A percentile compares a stretch with the other conserved stretches of the same genome.
These are phyloP conservation scores for Linnemannia hyalina DNA, from an alignment of 192 early-diverging fungal genomes.

Conservation along the genomic window DNA sequence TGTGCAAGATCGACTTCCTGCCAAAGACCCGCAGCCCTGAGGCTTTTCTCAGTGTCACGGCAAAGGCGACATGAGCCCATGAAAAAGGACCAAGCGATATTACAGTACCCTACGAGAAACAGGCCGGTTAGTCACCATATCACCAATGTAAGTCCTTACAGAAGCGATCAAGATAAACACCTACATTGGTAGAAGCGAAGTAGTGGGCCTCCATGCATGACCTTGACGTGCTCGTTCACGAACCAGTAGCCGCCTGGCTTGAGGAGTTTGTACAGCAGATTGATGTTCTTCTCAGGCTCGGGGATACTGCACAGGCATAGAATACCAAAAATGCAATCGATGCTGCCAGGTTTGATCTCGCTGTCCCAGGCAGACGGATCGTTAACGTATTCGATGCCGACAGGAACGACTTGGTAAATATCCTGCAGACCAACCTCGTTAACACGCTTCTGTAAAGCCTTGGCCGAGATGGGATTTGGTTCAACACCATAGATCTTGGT, in stretches of 20 bases:
- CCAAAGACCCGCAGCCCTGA: slow-evolving; percentile 5
- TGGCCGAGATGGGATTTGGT: slow-evolving; percentile 17
- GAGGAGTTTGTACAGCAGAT: slow-evolving; percentile 8
- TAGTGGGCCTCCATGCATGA: not conserved
- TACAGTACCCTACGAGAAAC: slow-evolving; percentile 9
- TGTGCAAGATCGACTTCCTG: slow-evolving; percentile 14
- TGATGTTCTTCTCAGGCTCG: slow-evolving; percentile 13
- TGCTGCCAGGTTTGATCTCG: slow-evolving; percentile 10
- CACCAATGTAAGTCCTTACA: not conserved
- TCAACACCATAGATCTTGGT: slow-evolving; percentile 22
- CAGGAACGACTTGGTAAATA: slow-evolving; percentile 16
- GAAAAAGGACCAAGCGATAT: not conserved
- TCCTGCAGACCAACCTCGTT: slow-evolving; percentile 11
- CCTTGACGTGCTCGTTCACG: slow-evolving; percentile 15
- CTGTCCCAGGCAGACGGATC: slow-evolving; percentile 6
- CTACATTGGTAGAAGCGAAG: slow-evolving; percentile 14
- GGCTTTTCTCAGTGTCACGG: slow-evolving; percentile 14
- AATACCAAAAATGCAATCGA: slow-evolving; percentile 14
- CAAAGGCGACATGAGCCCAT: slow-evolving; percentile 16
- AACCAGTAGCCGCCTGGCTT: slow-evolving; percentile 22
- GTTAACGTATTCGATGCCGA: slow-evolving; percentile 13
- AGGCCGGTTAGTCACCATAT: slow-evolving; percentile 3
- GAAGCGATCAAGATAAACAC: not conserved
- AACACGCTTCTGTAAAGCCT: slow-evolving; percentile 14
- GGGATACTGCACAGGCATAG: slow-evolving; percentile 18